A percentile compares a stretch with the other conserved stretches of the same genome.
phyloP scores from a whole-genome alignment of 129 eudicot species.

The Mikania micrantha region DNA sequence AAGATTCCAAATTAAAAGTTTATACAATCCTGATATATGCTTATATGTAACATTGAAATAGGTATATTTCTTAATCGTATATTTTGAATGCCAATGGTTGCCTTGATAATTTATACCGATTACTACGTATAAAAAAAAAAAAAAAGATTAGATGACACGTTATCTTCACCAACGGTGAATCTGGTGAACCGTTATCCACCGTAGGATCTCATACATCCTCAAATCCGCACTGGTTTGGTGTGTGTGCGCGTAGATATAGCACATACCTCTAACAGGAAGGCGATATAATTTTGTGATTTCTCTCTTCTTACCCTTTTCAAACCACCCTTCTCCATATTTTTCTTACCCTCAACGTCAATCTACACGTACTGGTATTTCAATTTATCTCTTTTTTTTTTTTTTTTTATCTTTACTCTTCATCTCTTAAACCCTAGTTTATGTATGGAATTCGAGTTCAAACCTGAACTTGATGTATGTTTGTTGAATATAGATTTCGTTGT shows the following conservation, averaged over 20 bases:
- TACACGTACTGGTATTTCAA: slow-evolving; percentile 17
- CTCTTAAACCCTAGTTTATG: slow-evolving; percentile 25
- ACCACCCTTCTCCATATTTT: not conserved
- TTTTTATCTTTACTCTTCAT: not conserved
- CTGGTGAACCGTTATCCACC: slow-evolving; percentile 17
- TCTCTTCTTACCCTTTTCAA: not conserved
- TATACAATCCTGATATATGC: too few relatives aligned
- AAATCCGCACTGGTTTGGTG: slow-evolving; percentile 21
- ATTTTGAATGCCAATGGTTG: too few relatives aligned
- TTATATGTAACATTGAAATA: too few relatives aligned
- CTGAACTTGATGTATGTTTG: not conserved
- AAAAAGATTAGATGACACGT: too few relatives aligned
- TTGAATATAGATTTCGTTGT: slow-evolving; percentile 15
- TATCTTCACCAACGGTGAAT: slow-evolving; percentile 15
- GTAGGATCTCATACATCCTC: slow-evolving; percentile 16
- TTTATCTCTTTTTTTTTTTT: not conserved
- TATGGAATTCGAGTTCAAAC: not conserved
- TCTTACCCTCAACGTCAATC: slow-evolving; percentile 18
- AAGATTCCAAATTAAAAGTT: too few relatives aligned
- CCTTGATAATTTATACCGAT: too few relatives aligned
- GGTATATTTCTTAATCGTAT: too few relatives aligned
- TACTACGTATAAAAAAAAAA: too few relatives aligned
- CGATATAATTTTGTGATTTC: slow-evolving; percentile 17
- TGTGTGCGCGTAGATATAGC: slow-evolving; percentile 19
- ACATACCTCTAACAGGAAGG: slow-evolving; percentile 18